Percentiles rank a stretch among this genome's conserved stretches.
phyloP scores from a whole-genome alignment of 768 basidiomycete genomes.

The Macrolepiota fuliginosa region DNA sequence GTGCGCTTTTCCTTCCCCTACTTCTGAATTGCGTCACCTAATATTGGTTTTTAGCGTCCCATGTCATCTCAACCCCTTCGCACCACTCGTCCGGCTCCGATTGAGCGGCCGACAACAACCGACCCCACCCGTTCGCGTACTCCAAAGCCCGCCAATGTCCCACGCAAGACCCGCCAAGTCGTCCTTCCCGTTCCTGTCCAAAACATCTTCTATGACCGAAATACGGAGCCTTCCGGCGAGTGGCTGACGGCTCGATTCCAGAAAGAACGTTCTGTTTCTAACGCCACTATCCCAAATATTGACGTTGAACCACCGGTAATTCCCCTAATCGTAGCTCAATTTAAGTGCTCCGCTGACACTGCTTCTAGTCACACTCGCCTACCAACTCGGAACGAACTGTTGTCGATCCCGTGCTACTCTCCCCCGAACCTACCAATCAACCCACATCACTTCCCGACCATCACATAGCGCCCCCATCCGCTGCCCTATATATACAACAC shows the following conservation, averaged over 20 bases:
- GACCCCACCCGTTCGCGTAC: constrained; percentile 2
- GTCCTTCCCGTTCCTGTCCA: constrained; percentile 19
- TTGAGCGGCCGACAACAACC: constrained; percentile 1
- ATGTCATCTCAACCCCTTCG: neutral
- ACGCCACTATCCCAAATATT: constrained; percentile 38
- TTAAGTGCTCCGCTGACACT: neutral
- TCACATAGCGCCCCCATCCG: neutral
- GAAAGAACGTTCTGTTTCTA: constrained; percentile 26
- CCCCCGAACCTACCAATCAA: constrained; percentile 31
- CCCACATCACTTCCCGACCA: constrained; percentile 9
- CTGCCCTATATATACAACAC: neutral
- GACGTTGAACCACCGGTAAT: constrained; percentile 45
- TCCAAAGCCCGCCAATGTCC: neutral
- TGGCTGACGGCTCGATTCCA: constrained; percentile 20
- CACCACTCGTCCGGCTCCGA: neutral
- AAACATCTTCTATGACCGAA: neutral
- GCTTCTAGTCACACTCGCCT: constrained; percentile 36
- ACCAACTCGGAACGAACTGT: constrained; percentile 30
- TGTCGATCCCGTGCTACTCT: constrained; percentile 38
- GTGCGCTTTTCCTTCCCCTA: neutral
- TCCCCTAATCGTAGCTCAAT: neutral
- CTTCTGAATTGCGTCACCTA: neutral
- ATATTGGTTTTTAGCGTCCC: constrained; percentile 3
- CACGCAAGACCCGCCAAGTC: constrained; percentile 5
- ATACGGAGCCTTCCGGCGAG: constrained; percentile 3